Evolutionary conservation across 768 basidiomycete genomes (phyloP), one percentile per base, ranked within the genome.

Genomic region (Auricularia heimuer): DNA sequence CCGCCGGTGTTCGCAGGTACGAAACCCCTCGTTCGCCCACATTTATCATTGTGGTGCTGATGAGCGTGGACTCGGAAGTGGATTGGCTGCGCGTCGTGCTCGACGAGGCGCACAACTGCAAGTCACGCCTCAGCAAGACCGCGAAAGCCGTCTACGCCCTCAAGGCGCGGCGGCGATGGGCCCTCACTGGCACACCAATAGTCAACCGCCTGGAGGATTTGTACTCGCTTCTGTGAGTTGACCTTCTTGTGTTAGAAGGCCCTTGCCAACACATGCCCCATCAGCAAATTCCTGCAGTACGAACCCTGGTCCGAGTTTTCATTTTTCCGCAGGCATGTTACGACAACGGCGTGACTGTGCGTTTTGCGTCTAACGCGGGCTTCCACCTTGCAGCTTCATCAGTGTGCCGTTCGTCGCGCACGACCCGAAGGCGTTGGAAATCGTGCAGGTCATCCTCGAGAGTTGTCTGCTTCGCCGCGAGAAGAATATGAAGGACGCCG

Each of bases 41-140:
- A 2, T 6, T 18, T 51, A 1, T 18, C 16, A 8, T 51, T 8
- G 39, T 12, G 21, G 47, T 66, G 33, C 62, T 65, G 29, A 36
- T 68, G 29, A 45, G 69, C 35, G 60, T 36, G 16, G 6, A 51
- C 47, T 35, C 11, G 54, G 4, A 65, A 94, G 92, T 87, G 47
- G 82, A 88, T 67, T 94, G 90, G 91, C 79, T 90, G 63, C 82
- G 90, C 62, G 82, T 92, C 16, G 83, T 96, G 39, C 81, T 95
- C 7, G 96, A 98, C 71, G 96, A 98, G 75, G 96, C 96, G 2
- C 96, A 98, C 74, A 85, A 90, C 67, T 94, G 92, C 79, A 98
- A 97, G 76, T 93, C 90, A 12, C 83, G 95, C 29, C 81, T 83
- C 4, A 94, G 92, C 70, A 89, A 90, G 74, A 92, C 90, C 14